A percentile compares a stretch with the other conserved stretches of the same genome.
Conservation (phyloP, 768 basidiomycete species). For the Tulasnella calospora region DNA sequence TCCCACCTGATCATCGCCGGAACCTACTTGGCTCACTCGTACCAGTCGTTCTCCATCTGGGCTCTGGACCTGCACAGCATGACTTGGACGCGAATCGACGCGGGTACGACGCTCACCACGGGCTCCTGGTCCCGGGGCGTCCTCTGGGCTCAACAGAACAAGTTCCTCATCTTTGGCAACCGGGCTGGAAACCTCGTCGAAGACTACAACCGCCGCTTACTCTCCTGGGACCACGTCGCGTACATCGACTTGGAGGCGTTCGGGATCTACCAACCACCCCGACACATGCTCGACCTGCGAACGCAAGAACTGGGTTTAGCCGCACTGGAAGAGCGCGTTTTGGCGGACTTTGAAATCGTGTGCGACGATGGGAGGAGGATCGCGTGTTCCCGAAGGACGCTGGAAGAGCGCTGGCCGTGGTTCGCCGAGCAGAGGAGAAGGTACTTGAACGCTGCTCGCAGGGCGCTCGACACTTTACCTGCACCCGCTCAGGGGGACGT, state of each 20-base stretch:
- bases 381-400: slow-evolving; percentile 71
- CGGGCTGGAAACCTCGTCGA: slow-evolving; percentile 80
- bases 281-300: slow-evolving; percentile 54
- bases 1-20: slow-evolving; percentile 90
- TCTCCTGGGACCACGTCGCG: slow-evolving; percentile 89
- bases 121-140: slow-evolving; percentile 96
- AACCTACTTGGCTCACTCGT: slow-evolving; percentile 89
- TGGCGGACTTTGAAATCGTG: slow-evolving; percentile 89
- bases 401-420: slow-evolving; percentile 95
- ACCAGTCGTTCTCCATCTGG: slow-evolving; percentile 96
- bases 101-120: slow-evolving; percentile 73
- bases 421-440: slow-evolving; percentile 66
- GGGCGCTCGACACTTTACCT: slow-evolving; percentile 55
- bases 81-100: slow-evolving; percentile 84
- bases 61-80: slow-evolving; percentile 78
- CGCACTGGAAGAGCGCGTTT: slow-evolving; percentile 69
- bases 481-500: slow-evolving; percentile 46
- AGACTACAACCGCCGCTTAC: slow-evolving; percentile 84
- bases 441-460: slow-evolving; percentile 55
- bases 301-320: slow-evolving; percentile 83
- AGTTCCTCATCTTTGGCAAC: slow-evolving; percentile 89
- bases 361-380: slow-evolving; percentile 87
- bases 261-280: slow-evolving; percentile 88
- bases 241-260: slow-evolving; percentile 90
- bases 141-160: slow-evolving; percentile 77